phyloP scores from a whole-genome alignment of 192 early-diverging fungal species.

The Coemansia sp. region DNA sequence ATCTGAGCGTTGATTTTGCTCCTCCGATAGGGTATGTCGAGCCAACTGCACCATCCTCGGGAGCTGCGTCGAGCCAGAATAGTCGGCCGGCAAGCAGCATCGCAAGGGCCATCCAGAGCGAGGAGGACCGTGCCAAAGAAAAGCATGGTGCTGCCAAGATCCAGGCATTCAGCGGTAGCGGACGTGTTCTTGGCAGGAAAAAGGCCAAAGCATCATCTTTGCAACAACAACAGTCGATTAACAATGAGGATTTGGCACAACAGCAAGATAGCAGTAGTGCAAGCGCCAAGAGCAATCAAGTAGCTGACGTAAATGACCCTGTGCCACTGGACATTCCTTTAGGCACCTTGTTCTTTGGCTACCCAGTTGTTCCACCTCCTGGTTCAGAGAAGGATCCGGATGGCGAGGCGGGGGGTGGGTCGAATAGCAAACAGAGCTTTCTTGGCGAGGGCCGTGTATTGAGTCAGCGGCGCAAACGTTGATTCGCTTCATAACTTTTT shows the following conservation, averaged over 20 bases:
- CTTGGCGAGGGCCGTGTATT: constrained; percentile 37
- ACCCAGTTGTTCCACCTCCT: constrained; percentile 66
- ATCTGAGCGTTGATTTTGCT: constrained; percentile 97
- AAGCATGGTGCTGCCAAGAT: constrained; percentile 14
- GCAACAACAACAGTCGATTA: background rate
- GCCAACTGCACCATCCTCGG: constrained; percentile 50
- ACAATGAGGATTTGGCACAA: constrained; percentile 3
- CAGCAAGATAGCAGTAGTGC: constrained; percentile 3
- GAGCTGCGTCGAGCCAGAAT: constrained; percentile 4
- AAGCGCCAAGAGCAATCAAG: constrained; percentile 8
- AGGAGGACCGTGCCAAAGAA: constrained; percentile 37
- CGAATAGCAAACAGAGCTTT: constrained; percentile 15
- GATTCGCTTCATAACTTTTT: background rate
- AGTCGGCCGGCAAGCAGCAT: constrained; percentile 47
- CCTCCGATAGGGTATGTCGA: constrained; percentile 95
- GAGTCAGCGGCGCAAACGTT: constrained; percentile 51
- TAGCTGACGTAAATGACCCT: constrained; percentile 21
- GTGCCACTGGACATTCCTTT: constrained; percentile 80
- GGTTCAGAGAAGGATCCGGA: constrained; percentile 17
- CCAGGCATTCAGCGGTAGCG: constrained; percentile 19
- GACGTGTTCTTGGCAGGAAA: background rate
- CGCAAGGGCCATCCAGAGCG: constrained; percentile 33
- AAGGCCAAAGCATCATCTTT: background rate
- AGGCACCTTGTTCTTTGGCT: constrained; percentile 91
- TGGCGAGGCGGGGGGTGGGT: background rate